These are phyloP conservation scores for Otatea glauca DNA, from an alignment of 176 grass and related monocot species.

Conservation along the genomic window DNA sequence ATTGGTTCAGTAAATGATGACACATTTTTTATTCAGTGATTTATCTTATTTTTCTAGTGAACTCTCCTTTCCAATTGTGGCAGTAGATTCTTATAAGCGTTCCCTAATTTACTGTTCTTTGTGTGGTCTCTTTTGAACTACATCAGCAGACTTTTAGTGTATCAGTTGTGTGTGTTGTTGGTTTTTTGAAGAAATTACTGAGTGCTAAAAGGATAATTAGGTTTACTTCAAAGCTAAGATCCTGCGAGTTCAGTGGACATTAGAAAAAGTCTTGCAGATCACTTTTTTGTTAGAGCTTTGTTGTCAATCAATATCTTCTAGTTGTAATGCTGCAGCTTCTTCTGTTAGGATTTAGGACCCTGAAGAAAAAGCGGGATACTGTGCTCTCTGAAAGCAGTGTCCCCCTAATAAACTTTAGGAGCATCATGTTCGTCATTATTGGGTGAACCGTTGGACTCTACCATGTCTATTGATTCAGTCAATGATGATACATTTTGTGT, in stretches of 20 bases:
- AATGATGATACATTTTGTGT: slow-evolving; percentile 62
- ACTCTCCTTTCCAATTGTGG: not conserved
- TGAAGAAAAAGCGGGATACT: slow-evolving; percentile 57
- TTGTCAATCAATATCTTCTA: not conserved
- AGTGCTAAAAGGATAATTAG: not conserved
- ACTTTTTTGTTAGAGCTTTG: not conserved
- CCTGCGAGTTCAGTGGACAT: not conserved
- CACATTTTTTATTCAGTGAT: slow-evolving; percentile 32
- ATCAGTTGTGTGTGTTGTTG: not conserved
- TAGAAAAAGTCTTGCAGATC: not conserved
- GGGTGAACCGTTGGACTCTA: slow-evolving; percentile 59
- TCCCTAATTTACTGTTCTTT: not conserved
- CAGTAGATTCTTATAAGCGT: not conserved
- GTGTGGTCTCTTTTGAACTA: not conserved
- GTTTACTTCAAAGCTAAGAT: not conserved
- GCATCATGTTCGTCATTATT: slow-evolving; percentile 52
- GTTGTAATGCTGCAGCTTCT: not conserved
- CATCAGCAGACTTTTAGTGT: not conserved
- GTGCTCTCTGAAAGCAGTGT: slow-evolving; percentile 24
- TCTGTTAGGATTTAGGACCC: not conserved
- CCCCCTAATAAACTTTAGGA: slow-evolving; percentile 66
- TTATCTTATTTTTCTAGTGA: not conserved
- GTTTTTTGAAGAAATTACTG: not conserved
- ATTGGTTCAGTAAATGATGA: slow-evolving; percentile 68
- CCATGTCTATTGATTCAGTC: slow-evolving; percentile 80